Evolutionary conservation across 1,284 basidiomycete species (phyloP).

Genomic region (Rhizopogon hawkerae): DNA sequence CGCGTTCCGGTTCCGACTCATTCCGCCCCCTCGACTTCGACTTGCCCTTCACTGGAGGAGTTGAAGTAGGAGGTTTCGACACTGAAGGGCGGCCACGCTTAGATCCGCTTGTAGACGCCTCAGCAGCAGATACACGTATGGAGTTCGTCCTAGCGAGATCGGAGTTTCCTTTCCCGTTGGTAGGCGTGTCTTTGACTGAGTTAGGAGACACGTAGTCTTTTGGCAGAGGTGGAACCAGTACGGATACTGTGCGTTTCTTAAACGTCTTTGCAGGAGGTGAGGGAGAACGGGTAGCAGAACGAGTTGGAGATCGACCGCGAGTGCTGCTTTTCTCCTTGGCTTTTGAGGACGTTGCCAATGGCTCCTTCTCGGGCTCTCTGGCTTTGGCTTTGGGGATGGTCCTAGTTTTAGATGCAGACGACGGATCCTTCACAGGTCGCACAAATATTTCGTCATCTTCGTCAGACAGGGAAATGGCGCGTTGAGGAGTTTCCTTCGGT

Average conservation of each 20-base stretch:
- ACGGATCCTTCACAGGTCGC: background rate
- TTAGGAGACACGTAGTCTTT: conserved; percentile 21
- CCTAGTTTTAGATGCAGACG: background rate
- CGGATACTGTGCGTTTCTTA: conserved; percentile 20
- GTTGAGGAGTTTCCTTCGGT: conserved; percentile 8
- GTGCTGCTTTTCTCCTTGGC: background rate
- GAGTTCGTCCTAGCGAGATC: conserved; percentile 11
- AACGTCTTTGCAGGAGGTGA: conserved; percentile 4
- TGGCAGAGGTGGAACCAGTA: conserved; percentile 21
- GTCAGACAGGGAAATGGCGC: conserved; percentile 1
- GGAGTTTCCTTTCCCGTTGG: background rate
- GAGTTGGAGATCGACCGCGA: conserved; percentile 9
- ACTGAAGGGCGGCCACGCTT: conserved; percentile 15
- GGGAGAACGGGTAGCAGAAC: conserved; percentile 9
- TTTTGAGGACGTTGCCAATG: conserved; percentile 2
- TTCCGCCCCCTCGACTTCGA: conserved; percentile 6
- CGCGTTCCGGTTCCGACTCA: conserved; percentile 4
- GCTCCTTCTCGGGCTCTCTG: background rate
- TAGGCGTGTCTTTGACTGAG: background rate
- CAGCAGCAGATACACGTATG: conserved; percentile 12
- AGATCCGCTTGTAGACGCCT: conserved; percentile 13
- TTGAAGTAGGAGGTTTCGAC: conserved; percentile 3
- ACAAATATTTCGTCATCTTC: conserved; percentile 3
- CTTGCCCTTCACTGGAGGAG: conserved; percentile 7
- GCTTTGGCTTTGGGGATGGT: background rate